phyloP scores from a whole-genome alignment of 2,329 filamentous ascomycete species.

The Phialocephala sp. region DNA sequence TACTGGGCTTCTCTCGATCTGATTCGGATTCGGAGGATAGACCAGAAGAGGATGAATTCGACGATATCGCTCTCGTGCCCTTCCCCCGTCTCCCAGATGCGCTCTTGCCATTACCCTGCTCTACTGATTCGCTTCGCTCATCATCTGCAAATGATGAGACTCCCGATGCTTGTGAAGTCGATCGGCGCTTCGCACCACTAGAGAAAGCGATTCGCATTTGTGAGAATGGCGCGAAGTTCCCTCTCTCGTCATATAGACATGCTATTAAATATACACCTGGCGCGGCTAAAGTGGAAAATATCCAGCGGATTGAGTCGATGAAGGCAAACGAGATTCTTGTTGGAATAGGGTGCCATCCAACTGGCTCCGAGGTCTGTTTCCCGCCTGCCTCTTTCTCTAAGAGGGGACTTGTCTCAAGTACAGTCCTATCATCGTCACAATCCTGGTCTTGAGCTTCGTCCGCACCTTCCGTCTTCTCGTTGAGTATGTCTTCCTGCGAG shows the following conservation, averaged over 20 bases:
- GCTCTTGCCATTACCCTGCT: slow-evolving; percentile 30
- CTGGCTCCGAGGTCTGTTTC: slow-evolving; percentile 44
- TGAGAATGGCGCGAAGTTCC: slow-evolving; percentile 77
- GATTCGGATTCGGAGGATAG: slow-evolving; percentile 69
- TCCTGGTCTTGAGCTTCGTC: slow-evolving; percentile 47
- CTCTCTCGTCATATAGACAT: slow-evolving; percentile 81
- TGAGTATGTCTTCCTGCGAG: slow-evolving; percentile 47
- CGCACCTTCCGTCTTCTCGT: slow-evolving; percentile 46
- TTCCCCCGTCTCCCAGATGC: slow-evolving; percentile 28
- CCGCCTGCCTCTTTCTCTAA: slow-evolving; percentile 49
- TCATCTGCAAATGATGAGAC: slow-evolving; percentile 34
- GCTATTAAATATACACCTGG: slow-evolving; percentile 84
- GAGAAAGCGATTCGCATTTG: slow-evolving; percentile 67
- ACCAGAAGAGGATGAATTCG: slow-evolving; percentile 62
- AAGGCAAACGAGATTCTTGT: slow-evolving; percentile 74
- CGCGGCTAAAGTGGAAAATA: slow-evolving; percentile 78
- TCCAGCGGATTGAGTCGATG: slow-evolving; percentile 76
- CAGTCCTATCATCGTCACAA: slow-evolving; percentile 31
- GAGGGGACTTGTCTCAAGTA: slow-evolving; percentile 74
- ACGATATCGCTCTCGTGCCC: slow-evolving; percentile 28
- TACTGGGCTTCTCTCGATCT: slow-evolving; percentile 51
- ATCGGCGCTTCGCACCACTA: slow-evolving; percentile 44
- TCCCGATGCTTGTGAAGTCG: slow-evolving; percentile 43
- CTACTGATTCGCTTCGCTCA: slow-evolving; percentile 20
- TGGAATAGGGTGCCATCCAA: slow-evolving; percentile 63